Evolutionary conservation across 495 filamentous ascomycete species (phyloP).

Genomic region (Aspergillus campestris): DNA sequence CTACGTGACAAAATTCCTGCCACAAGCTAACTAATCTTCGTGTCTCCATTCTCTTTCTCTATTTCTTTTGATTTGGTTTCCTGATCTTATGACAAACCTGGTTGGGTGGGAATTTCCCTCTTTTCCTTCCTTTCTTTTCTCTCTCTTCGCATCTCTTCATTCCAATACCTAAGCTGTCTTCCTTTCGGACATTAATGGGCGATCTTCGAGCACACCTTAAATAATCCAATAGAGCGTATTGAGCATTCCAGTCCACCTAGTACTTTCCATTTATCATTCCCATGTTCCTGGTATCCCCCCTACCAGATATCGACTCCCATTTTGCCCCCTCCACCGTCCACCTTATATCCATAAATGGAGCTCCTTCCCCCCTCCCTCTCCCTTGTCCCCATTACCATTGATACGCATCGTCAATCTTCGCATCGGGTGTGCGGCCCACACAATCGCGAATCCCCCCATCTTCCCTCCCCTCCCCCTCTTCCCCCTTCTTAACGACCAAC

Average conservation of each 20-base stretch:
- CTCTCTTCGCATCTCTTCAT: not conserved
- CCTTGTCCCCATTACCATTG: constrained; percentile 1
- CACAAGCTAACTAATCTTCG: constrained; percentile 5
- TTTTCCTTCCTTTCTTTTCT: not conserved
- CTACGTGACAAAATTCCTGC: constrained; percentile 22
- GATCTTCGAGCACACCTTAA: not conserved
- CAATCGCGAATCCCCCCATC: constrained; percentile 1
- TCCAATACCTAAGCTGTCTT: no score
- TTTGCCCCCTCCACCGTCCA: no score
- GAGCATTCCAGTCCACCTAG: no score
- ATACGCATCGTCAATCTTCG: constrained; percentile 12
- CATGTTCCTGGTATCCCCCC: no score
- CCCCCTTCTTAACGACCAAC: no score
- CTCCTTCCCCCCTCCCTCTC: not conserved
- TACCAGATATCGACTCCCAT: no score
- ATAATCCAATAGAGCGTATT: no score
- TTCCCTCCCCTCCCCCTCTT: no score
- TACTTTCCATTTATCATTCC: no score
- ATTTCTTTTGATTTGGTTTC: not conserved
- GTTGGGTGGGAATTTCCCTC: not conserved
- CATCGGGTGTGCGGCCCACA: constrained; percentile 19
- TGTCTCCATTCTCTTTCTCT: constrained; percentile 7
- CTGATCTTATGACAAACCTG: not conserved
- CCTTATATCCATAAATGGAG: no score
- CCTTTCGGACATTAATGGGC: not conserved